Evolutionary conservation across 2,329 filamentous ascomycete species (phyloP), one percentile per base, ranked within the genome.

Genomic region (Monilinia polystroma): DNA sequence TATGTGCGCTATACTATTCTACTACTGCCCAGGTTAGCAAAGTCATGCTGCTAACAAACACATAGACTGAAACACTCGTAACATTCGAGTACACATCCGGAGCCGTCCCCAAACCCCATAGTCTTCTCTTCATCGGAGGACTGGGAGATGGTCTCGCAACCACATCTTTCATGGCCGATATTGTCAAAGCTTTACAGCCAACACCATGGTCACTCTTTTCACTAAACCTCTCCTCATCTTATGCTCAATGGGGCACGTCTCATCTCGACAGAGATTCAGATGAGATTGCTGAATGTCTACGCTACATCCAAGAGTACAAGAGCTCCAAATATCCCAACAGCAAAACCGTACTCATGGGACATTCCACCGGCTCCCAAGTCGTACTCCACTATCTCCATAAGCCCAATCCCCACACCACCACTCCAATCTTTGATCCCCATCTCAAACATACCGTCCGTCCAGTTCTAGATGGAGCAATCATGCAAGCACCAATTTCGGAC

Each of bases 351-450:
- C 77, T 90, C 51, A 88, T 90, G 85, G 87, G 87, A 2, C 87
- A 90, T 72, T 87, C 84, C 1, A 90, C 88, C 0, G 87, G 87
- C 0, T 88, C 84, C 70, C 88, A 90, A 75, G 87, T 88, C 73
- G 81, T 86, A 12, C 81, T 90, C 77, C 85, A 88, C 72, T 90
- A 90, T 70, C 74, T 88, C 1, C 76, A 79, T 68, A 75, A 78
- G 4, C 75, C 78, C 2, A 82, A 81, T 64, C 80, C 75, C 4
- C 75, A 76, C 68, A 62, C 58, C 7, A 62, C 29, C 45, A 62
- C 58, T 2, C 58, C 58, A 6, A 62, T 51, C n/a, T 62, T 62
- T 12, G 58, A 62, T 26, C 58, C 58, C 8, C 45, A 62, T 62
- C 32, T 62, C 16, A 38, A 38, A 66, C 73, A 79, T 55, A 68